Conservation (phyloP, 805 yeast genomes). For the Nakazawaea laoshanensis region DNA sequence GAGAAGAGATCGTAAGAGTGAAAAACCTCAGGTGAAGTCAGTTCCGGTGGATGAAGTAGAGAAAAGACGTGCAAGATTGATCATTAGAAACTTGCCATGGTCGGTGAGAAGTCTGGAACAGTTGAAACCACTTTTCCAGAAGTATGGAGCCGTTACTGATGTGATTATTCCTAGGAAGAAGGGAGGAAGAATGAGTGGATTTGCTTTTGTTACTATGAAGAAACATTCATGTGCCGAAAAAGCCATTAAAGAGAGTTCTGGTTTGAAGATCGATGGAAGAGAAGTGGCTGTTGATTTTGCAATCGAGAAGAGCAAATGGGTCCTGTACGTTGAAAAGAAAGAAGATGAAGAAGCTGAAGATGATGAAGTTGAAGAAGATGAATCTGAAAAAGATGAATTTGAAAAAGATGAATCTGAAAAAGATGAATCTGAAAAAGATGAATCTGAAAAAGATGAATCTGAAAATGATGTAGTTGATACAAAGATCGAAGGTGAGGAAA, state of each 20-base stretch:
- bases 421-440: conserved; percentile 22
- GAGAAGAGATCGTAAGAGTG: conserved; percentile 69
- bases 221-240: conserved; percentile 66
- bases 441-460: conserved; percentile 20
- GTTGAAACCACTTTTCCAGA: conserved; percentile 59
- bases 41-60: conserved; percentile 31
- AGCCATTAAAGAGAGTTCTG: conserved; percentile 71
- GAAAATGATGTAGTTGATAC: conserved; percentile 22
- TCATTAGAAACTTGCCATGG: conserved; percentile 94
- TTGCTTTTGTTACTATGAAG: conserved; percentile 90
- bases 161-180: conserved; percentile 82
- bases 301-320: conserved; percentile 81
- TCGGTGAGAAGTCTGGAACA: conserved; percentile 73
- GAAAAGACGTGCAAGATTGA: conserved; percentile 78
- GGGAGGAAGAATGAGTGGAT: conserved; percentile 88
- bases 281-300: conserved; percentile 94
- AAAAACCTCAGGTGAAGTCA: conserved; percentile 15
- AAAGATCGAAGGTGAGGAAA: conserved; percentile 22
- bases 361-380: conserved; percentile 29
- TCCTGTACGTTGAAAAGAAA: conserved; percentile 38
- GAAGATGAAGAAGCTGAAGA: conserved; percentile 31
- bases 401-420: conserved; percentile 27
- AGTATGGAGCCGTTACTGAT: conserved; percentile 81
- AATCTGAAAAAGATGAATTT: conserved; percentile 23
- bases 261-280: conserved; percentile 79